A percentile compares a stretch with the other conserved stretches of the same genome.
These are phyloP conservation scores for Oryza brachyantha DNA, from an alignment of 176 grass and related monocot genomes.

Conservation along the genomic window DNA sequence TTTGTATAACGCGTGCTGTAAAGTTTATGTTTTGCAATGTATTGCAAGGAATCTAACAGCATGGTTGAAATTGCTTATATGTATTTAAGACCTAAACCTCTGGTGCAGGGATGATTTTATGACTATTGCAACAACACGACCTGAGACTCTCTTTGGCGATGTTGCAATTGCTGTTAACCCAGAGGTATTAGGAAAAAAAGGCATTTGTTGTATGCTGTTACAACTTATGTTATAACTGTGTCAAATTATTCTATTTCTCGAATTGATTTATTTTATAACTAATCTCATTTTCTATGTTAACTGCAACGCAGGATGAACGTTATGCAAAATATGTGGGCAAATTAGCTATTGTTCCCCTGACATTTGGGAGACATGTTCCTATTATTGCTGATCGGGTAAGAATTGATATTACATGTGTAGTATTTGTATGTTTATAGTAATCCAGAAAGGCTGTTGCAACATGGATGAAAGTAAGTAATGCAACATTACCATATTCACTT, in stretches of 20 bases:
- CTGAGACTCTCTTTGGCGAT: conserved; percentile 97
- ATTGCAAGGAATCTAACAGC: neutral
- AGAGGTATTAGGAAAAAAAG: conserved; percentile 44
- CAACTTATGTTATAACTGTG: neutral
- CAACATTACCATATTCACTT: conserved; percentile 13
- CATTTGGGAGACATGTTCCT: conserved; percentile 91
- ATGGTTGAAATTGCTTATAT: conserved; percentile 10
- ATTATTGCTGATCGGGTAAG: conserved; percentile 94
- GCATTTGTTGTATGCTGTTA: neutral
- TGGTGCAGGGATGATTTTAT: conserved; percentile 78
- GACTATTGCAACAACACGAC: conserved; percentile 93
- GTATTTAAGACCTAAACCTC: conserved; percentile 15
- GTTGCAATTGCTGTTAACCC: conserved; percentile 94
- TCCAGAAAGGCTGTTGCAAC: neutral
- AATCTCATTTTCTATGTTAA: conserved; percentile 12
- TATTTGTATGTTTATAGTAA: conserved; percentile 24
- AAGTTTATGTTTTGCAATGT: neutral
- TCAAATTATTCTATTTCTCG: conserved; percentile 19
- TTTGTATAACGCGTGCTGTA: conserved; percentile 8
- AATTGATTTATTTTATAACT: conserved; percentile 4
- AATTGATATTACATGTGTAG: conserved; percentile 4
- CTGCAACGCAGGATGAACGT: conserved; percentile 69
- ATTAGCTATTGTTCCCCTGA: conserved; percentile 95
- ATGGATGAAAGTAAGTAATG: conserved; percentile 24
- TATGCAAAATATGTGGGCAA: conserved; percentile 80